Evolutionary conservation across 306 rosid species (phyloP), one percentile per base, ranked within the genome.

Genomic region (Ormosia emarginata): DNA sequence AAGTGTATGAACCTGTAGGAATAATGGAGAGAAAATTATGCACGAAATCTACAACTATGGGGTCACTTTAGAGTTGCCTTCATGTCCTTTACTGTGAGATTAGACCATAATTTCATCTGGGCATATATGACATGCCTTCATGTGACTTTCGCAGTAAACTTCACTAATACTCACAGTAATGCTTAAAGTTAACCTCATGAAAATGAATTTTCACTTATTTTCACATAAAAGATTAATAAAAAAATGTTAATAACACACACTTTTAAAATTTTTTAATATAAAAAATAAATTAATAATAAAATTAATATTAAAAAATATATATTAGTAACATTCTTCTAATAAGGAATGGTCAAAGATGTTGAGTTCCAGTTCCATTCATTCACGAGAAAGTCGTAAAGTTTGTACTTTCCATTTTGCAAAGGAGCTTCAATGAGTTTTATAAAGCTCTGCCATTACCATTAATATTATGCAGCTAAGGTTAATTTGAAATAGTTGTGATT

Each of bases 151-250:
- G 59, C 37, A 36, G 15, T 55, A 76, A 63, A 53, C 82, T 80
- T 85, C 30, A 76, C 63, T 70, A 63, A 76, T 43, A 85, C 85
- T 81, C 88, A 70, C 72, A 69, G 49, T 67, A 58, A 79, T 75
- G 82, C 71, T 52, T 59, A 1, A 24, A 24, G 24, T 24, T 24
- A 50, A 47, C 41, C 75, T 63, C 30, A 62, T 81, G 88, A 85
- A 63, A 85, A 81, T 71, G 85, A 85, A 71, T 85, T 81, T 71
- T 76, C 4, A 70, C 88, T 85, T 85, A 24, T 24, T 24, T 24
- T 24, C 24, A 24, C 24, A 24, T 24, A 24, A 24, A 24, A 1
- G 24, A 24, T 24, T 24, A 24, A 24, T 24, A 24, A 24, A 24
- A 1, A 24, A 24, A 24, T 24, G 1, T 24, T 24, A 24, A 24